A percentile compares a stretch with the other conserved stretches of the same genome.
phyloP scores from a whole-genome alignment of 352 stramenopile genomes.

The Saprolegnia parasitica region DNA sequence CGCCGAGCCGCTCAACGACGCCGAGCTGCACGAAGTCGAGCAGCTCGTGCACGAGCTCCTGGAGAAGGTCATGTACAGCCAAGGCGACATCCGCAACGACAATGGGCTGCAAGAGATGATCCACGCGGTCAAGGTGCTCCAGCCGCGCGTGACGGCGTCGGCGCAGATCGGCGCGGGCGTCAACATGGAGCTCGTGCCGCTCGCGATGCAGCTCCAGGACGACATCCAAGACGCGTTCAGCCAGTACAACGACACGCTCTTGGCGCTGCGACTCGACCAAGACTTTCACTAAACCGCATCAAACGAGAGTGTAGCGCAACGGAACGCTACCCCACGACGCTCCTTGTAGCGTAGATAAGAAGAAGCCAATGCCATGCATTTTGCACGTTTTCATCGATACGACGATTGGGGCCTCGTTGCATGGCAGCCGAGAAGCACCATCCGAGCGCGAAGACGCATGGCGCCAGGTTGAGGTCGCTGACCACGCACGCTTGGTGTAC shows the following conservation, averaged over 20 bases:
- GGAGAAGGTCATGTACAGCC: constrained; percentile 86
- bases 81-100: constrained; percentile 82
- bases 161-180: constrained; percentile 83
- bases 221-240: constrained; percentile 88
- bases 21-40: constrained; percentile 85
- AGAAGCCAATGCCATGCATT: too few species aligned
- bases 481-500: too few species aligned
- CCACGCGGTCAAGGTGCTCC: constrained; percentile 82
- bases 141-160: constrained; percentile 73
- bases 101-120: constrained; percentile 88
- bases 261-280: constrained; percentile 78
- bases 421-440: too few species aligned
- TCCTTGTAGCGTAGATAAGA: too few species aligned
- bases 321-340: neutral
- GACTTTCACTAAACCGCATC: constrained; percentile 57
- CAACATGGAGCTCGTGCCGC: constrained; percentile 82
- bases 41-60: constrained; percentile 82
- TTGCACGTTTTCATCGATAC: too few species aligned
- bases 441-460: too few species aligned
- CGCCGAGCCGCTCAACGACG: constrained; percentile 77
- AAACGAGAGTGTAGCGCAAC: neutral
- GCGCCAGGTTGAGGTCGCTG: too few species aligned
- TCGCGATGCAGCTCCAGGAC: constrained; percentile 87
- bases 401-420: too few species aligned
- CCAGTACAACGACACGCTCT: constrained; percentile 87